Evolutionary conservation across 768 basidiomycete genomes (phyloP).

Genomic region (Kwoniella bestiolae): DNA sequence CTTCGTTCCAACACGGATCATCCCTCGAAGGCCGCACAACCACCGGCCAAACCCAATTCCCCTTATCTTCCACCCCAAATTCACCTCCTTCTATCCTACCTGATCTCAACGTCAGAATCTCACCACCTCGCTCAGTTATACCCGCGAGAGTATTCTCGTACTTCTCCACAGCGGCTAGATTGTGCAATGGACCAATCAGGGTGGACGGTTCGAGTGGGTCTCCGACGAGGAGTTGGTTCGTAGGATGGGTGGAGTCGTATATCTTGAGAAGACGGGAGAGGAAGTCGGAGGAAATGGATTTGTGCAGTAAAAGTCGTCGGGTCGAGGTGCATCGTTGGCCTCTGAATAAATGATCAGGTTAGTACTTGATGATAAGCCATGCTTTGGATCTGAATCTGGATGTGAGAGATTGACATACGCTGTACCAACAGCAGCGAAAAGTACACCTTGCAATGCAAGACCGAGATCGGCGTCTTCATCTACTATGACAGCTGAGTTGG

Average conservation of each 20-base stretch:
- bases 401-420: constrained; percentile 56
- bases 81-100: constrained; percentile 65
- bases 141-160: constrained; percentile 69
- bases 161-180: constrained; percentile 67
- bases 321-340: constrained; percentile 80
- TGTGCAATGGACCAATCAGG: constrained; percentile 86
- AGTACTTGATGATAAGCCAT: background rate
- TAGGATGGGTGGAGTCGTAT: constrained; percentile 65
- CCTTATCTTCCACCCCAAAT: constrained; percentile 62
- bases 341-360: constrained; percentile 59
- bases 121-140: constrained; percentile 69
- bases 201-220: constrained; percentile 78
- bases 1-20: constrained; percentile 49
- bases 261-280: constrained; percentile 72
- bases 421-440: constrained; percentile 91
- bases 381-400: background rate
- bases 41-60: constrained; percentile 83
- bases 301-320: constrained; percentile 85
- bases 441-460: constrained; percentile 85
- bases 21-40: constrained; percentile 42
- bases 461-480: constrained; percentile 91
- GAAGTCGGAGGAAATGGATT: constrained; percentile 74
- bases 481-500: constrained; percentile 74
- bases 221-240: constrained; percentile 63
- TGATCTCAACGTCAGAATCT: constrained; percentile 64